These are phyloP conservation scores for Boletus rex-veris DNA, from an alignment of 768 basidiomycete species.

Conservation along the genomic window DNA sequence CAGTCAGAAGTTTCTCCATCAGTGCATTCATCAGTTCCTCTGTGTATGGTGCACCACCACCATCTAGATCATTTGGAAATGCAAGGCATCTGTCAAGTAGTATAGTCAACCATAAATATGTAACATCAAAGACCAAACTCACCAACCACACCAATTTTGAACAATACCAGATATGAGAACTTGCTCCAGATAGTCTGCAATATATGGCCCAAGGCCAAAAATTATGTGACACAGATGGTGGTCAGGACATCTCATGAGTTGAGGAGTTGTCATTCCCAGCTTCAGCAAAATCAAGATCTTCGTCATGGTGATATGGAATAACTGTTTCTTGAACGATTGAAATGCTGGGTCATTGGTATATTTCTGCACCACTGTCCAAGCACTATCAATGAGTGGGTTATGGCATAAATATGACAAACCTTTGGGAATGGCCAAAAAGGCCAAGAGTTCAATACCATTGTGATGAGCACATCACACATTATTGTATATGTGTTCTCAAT, in stretches of 20 bases:
- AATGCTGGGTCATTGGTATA: conserved; percentile 20
- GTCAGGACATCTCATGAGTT: conserved; percentile 27
- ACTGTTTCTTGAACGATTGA: conserved; percentile 10
- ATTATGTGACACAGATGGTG: conserved; percentile 20
- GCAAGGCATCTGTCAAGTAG: not conserved
- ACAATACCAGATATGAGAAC: not conserved
- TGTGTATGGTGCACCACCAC: too few species aligned
- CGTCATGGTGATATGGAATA: conserved; percentile 24
- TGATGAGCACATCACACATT: not conserved
- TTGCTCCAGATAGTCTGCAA: not conserved
- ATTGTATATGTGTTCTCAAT: not conserved
- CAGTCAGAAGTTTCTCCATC: not conserved
- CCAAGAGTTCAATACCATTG: not conserved
- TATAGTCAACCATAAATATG: not conserved
- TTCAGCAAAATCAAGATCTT: conserved; percentile 4
- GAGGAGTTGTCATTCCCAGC: conserved; percentile 26
- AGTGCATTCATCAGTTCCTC: not conserved
- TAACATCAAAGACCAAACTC: too few species aligned
- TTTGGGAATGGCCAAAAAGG: conserved; percentile 33
- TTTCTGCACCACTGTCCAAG: too few species aligned
- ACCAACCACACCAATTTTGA: not conserved
- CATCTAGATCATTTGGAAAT: too few species aligned
- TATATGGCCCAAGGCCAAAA: conserved; percentile 4
- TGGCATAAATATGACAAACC: conserved; percentile 10
- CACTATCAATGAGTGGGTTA: too few species aligned